Percentiles rank a stretch among this genome's conserved stretches.
Conservation (phyloP, 129 eudicot genomes). For the Artemisia tridentata region DNA sequence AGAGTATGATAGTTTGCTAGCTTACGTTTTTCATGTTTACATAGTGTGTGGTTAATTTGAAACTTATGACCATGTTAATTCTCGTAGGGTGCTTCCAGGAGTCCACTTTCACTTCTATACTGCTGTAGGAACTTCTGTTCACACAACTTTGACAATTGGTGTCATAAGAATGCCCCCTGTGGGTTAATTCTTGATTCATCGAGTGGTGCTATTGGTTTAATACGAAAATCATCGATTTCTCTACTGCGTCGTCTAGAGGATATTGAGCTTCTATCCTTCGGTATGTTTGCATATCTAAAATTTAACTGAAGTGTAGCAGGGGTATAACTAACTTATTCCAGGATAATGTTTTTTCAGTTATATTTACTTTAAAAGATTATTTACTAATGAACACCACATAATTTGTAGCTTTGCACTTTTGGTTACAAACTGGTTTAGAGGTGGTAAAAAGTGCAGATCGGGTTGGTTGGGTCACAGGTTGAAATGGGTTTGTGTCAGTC, state of each 20-base stretch:
- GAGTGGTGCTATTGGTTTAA: constrained; percentile 69
- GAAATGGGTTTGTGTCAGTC: not conserved
- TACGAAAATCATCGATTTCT: constrained; percentile 71
- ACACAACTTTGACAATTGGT: constrained; percentile 66
- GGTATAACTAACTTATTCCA: not conserved
- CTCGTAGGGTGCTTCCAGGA: constrained; percentile 63
- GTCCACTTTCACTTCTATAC: constrained; percentile 56
- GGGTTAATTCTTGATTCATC: constrained; percentile 66
- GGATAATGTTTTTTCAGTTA: no score
- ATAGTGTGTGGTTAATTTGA: constrained; percentile 5
- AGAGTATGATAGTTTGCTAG: not conserved
- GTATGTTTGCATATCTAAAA: constrained; percentile 37
- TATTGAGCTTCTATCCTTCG: constrained; percentile 63
- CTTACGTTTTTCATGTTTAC: not conserved
- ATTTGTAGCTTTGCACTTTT: not conserved
- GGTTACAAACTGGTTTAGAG: not conserved
- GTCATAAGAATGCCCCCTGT: constrained; percentile 60
- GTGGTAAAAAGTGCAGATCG: not conserved
- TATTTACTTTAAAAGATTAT: no score
- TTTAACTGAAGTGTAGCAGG: not conserved
- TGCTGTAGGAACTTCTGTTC: constrained; percentile 75
- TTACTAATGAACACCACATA: not conserved
- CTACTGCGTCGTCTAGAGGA: constrained; percentile 77
- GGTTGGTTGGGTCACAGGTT: not conserved
- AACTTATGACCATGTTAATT: constrained; percentile 30